Percentiles rank a stretch among this genome's conserved stretches.
These are phyloP conservation scores for Coemansia biformis DNA, from an alignment of 192 early-diverging fungal species.

Conservation along the genomic window DNA sequence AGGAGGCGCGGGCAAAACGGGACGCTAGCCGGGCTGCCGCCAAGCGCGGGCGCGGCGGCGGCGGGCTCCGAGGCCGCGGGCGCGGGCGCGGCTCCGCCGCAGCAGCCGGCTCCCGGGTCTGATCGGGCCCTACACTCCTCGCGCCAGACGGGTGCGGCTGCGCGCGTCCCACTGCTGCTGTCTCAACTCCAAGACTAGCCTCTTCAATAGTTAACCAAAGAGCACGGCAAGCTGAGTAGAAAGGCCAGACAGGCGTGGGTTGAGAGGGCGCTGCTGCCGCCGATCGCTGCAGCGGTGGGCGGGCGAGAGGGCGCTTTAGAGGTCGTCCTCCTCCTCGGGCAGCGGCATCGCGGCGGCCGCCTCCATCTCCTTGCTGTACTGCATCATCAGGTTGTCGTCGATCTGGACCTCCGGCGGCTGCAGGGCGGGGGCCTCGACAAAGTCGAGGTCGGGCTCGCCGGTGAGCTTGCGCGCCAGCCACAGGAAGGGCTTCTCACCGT, in stretches of 20 bases:
- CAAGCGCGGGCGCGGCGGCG: constrained; percentile 13
- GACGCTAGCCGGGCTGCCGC: constrained; percentile 1
- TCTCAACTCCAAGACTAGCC: too few relatives aligned
- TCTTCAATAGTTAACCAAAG: too few relatives aligned
- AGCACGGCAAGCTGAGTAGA: not conserved
- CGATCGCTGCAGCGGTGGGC: not conserved
- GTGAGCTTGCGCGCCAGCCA: constrained; percentile 98
- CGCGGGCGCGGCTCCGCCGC: constrained; percentile 14
- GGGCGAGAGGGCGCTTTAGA: constrained; percentile 17
- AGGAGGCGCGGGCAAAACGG: constrained; percentile 13
- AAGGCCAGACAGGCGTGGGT: not conserved
- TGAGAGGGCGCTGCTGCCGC: too few relatives aligned
- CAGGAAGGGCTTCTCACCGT: constrained; percentile 99
- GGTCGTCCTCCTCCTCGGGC: constrained; percentile 73
- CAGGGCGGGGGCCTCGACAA: constrained; percentile 95
- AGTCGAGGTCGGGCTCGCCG: constrained; percentile 92
- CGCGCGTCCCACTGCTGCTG: too few relatives aligned
- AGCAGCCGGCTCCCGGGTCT: too few relatives aligned
- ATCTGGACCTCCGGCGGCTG: constrained; percentile 89
- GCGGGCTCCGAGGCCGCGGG: constrained; percentile 27
- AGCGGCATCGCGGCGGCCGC: constrained; percentile 79
- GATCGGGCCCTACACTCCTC: too few relatives aligned
- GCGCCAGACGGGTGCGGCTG: too few relatives aligned
- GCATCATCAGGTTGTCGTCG: constrained; percentile 67
- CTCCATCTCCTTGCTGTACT: constrained; percentile 76